Evolutionary conservation across 208 protist species (phyloP).

Genomic region (Trypanosoma grayi): DNA sequence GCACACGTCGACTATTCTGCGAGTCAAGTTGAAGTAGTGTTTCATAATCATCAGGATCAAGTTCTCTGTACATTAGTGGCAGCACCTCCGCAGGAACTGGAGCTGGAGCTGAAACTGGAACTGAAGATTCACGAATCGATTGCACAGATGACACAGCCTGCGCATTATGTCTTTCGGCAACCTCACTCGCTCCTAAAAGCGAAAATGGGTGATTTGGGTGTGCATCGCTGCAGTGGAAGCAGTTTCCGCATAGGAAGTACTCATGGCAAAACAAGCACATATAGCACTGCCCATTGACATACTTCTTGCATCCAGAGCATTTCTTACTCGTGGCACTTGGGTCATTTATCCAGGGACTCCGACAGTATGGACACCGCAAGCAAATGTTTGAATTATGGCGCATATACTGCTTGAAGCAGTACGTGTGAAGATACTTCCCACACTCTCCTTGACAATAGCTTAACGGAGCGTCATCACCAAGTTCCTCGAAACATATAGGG

Average conservation of each 20-base stretch:
- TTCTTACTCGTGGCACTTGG: conserved; percentile 14
- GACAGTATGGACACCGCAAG: conserved; percentile 32
- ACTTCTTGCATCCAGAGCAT: conserved; percentile 23
- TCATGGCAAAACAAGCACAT: conserved; percentile 49
- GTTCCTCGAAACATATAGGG: conserved; percentile 34
- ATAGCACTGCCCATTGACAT: conserved; percentile 32
- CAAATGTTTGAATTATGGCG: conserved; percentile 13
- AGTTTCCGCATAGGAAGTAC: conserved; percentile 40
- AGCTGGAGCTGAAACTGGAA: not conserved
- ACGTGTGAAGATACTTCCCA: conserved; percentile 27
- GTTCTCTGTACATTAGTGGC: conserved; percentile 61
- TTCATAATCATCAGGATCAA: conserved; percentile 84
- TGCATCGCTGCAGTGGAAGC: conserved; percentile 29
- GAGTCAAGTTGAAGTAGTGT: conserved; percentile 52
- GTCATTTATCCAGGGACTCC: conserved; percentile 20
- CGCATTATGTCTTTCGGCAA: conserved; percentile 8
- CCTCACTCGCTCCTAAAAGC: conserved; percentile 15
- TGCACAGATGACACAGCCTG: not conserved
- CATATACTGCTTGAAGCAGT: conserved; percentile 31
- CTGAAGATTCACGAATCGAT: not conserved
- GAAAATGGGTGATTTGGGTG: conserved; percentile 57
- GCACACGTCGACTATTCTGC: conserved; percentile 21
- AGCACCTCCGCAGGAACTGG: conserved; percentile 16
- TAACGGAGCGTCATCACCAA: conserved; percentile 21
- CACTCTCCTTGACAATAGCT: conserved; percentile 29